Evolutionary conservation across 192 early-diverging fungal genomes (phyloP).

Genomic region (Lobulomyces angularis): DNA sequence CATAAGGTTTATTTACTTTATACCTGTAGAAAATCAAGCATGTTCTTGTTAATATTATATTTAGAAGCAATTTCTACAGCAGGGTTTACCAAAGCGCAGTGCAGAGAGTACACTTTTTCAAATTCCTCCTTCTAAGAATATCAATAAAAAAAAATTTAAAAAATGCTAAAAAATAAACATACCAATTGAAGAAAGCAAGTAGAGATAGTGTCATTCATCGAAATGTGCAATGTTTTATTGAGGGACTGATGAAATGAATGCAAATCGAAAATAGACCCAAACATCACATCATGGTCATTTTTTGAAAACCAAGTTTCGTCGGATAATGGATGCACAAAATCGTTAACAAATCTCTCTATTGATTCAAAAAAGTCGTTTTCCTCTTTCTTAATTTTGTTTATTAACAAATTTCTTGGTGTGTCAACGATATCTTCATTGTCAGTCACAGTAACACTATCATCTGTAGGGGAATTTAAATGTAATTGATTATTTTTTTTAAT

Average conservation of each 20-base stretch:
- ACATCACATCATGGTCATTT: slow-evolving; percentile 13
- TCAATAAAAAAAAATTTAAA: neutral
- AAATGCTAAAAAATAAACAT: slow-evolving; percentile 1
- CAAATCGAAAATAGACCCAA: slow-evolving; percentile 15
- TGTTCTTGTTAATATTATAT: slow-evolving; percentile 11
- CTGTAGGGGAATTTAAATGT: too few relatives aligned
- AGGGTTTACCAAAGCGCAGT: slow-evolving; percentile 11
- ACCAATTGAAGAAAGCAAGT: neutral
- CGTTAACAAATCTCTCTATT: slow-evolving; percentile 7
- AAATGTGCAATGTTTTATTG: neutral
- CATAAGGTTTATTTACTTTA: neutral
- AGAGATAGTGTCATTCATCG: neutral
- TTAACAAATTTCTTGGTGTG: too few relatives aligned
- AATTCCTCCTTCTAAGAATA: slow-evolving; percentile 16
- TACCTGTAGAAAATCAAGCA: slow-evolving; percentile 17
- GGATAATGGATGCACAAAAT: slow-evolving; percentile 16
- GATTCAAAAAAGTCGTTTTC: neutral
- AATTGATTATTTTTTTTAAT: too few relatives aligned
- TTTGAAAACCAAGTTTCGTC: slow-evolving; percentile 13
- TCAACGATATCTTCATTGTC: too few relatives aligned
- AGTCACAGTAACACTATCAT: too few relatives aligned
- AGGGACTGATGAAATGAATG: slow-evolving; percentile 7
- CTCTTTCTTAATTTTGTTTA: too few relatives aligned
- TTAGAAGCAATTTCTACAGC: slow-evolving; percentile 13
- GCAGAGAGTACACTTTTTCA: slow-evolving; percentile 12